Base-by-base conservation (phyloP, 2,329 filamentous ascomycete genomes). In the Samsoniella hepiali region DNA sequence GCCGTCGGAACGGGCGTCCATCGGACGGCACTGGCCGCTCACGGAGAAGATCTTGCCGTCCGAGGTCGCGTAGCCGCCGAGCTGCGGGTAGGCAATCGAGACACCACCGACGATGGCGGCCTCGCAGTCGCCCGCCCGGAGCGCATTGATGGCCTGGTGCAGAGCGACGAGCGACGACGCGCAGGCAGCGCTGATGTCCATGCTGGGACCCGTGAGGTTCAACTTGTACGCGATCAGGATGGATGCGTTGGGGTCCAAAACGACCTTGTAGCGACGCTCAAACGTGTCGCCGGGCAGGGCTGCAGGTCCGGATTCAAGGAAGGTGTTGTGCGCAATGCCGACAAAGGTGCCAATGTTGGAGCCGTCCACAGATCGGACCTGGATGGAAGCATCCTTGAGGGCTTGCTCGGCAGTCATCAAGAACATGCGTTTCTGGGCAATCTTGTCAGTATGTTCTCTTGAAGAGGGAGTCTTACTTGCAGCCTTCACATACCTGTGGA, bases 11-110 rank as follows among this genome's bases (percentile, higher is more conserved):
- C 64, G 22, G 57, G 68, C 47, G 68, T 71, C 47, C 45, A 64
- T 49, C 64, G 81, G 82, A 55, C 76, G 78, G 36, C 78, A 84
- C 38, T 77, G 74, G 1, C 81, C 81, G 0, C 76, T 77, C 47
- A 82, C 78, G 1, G 80, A 82, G 38, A 85, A 76, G 69, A 5
- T 72, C 69, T 17, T 67, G 62, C 64, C 53, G 60, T 31, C 7
- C 5, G 36, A 36, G 15, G 56, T 71, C 68, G 5, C 51, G 31
- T 47, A 55, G 17, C 40, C 2, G 65, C 72, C n/a, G 73, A 77
- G 4, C 62, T 67, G 2, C 62, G 65, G 1, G 64, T 67, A 1
- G 66, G 64, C 3, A 67, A 71, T 2, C 69, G 54, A 15, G n/a
- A 66, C 66, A 8, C 73, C 75, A 2, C 68, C 75, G 0, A 77